A percentile compares a stretch with the other conserved stretches of the same genome.
phyloP scores from a whole-genome alignment of 805 yeast genomes.

The Saccharomycopsis sp. region DNA sequence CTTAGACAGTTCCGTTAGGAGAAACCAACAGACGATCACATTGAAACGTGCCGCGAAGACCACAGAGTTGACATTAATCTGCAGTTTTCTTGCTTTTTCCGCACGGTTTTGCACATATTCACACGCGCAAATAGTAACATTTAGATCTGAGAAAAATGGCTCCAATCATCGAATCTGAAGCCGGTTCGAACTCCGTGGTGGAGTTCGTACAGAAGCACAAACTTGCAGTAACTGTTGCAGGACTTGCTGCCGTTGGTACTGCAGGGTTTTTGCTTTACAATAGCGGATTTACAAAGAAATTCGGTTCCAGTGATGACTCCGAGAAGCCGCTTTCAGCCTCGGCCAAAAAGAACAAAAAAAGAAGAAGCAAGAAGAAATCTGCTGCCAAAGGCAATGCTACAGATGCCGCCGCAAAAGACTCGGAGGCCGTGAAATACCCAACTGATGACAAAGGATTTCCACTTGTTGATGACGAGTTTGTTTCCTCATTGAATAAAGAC shows the following conservation, averaged over 20 bases:
- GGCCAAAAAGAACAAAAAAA: slow-evolving; percentile 40
- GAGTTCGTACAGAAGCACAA: slow-evolving; percentile 46
- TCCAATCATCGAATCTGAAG: slow-evolving; percentile 18
- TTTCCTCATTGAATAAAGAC: slow-evolving; percentile 39
- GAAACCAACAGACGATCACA: background rate
- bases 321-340: slow-evolving; percentile 23
- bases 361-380: slow-evolving; percentile 33
- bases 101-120: background rate
- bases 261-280: slow-evolving; percentile 45
- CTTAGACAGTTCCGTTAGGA: too few relatives aligned
- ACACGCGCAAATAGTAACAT: background rate
- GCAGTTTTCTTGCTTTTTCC: background rate
- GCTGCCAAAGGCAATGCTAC: slow-evolving; percentile 21
- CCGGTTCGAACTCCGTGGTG: slow-evolving; percentile 11
- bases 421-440: slow-evolving; percentile 42
- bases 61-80: background rate
- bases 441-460: slow-evolving; percentile 53
- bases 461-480: slow-evolving; percentile 39
- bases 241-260: slow-evolving; percentile 57
- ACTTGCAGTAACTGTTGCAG: slow-evolving; percentile 56
- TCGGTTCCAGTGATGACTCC: slow-evolving; percentile 18
- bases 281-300: slow-evolving; percentile 20
- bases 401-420: slow-evolving; percentile 13
- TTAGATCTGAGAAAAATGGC: slow-evolving; percentile 17
- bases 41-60: background rate